These are phyloP conservation scores for Trichoderma aggressivum DNA, from an alignment of 2,329 filamentous ascomycete species.

Conservation along the genomic window DNA sequence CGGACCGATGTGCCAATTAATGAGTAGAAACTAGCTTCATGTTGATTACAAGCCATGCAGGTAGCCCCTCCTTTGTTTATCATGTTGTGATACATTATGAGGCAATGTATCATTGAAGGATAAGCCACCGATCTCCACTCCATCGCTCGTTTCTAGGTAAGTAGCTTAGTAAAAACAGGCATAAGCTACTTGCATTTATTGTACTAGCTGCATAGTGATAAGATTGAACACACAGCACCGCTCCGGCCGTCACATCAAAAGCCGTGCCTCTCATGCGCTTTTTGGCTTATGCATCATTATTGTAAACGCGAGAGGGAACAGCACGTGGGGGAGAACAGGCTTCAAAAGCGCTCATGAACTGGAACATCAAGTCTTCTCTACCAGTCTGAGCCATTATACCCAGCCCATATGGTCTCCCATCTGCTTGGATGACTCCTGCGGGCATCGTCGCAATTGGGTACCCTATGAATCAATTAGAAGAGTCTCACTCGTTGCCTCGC, in stretches of 20 bases:
- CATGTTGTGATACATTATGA: too few species aligned
- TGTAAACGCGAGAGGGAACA: not conserved
- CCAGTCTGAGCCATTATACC: not conserved
- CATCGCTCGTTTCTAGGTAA: too few species aligned
- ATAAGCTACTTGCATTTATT: too few species aligned
- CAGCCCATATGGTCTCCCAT: not conserved
- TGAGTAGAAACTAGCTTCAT: too few species aligned
- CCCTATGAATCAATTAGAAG: not conserved
- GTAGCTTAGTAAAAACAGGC: too few species aligned
- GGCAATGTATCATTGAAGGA: too few species aligned
- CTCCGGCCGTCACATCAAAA: not conserved
- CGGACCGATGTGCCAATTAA: too few species aligned
- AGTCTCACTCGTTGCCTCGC: not conserved
- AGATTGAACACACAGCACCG: not conserved
- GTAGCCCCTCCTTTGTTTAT: too few species aligned
- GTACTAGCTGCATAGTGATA: not conserved
- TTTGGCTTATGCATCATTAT: not conserved
- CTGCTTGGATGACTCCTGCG: not conserved
- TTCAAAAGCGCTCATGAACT: not conserved
- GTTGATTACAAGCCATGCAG: too few species aligned
- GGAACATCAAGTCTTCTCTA: not conserved
- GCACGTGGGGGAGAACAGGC: not conserved
- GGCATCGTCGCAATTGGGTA: not conserved
- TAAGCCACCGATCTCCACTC: too few species aligned
- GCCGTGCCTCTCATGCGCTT: not conserved